Evolutionary conservation across 495 filamentous ascomycete species (phyloP), one percentile per base, ranked within the genome.

Genomic region (Talaromyces wortmannii): DNA sequence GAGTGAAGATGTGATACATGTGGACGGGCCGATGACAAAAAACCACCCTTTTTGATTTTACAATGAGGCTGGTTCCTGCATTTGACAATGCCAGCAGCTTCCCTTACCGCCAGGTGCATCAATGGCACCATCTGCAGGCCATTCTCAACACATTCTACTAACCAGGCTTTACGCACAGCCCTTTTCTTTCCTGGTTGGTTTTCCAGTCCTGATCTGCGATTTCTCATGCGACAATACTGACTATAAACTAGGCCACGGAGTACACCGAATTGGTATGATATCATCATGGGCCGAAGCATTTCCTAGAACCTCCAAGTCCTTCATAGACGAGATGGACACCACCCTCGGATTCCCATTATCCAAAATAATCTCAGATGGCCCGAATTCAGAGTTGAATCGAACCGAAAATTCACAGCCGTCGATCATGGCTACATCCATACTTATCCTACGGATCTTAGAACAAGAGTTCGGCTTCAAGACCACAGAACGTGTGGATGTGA

Each of bases 401-500:
- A 97, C 94, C 11, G 83, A 86, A 55, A 90, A 96, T 63, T 87
- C 94, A 8, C 94, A 98, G 69, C 94, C 94, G 0, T 92, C 94
- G 48, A 94, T 97, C 67, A 92, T 98, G 87, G 89, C 92, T 12
- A 90, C 90, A 5, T 95, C 89, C 23, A 81, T 97, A 61, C 75
- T 96, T 23, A 95, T 97, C 58, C 82, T 97, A 33, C 86, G 90
- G 48, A 87, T 98, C 53, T 80, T 98, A 50, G 90, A 97, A 68
- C 67, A 82, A 33, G 87, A 96, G 47, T 96, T 91, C 59, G 85
- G 79, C 12, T 95, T 97, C 68, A 71, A 83, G 45, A 80, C 81
- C 7, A 66, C 72, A 7, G 81, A 88, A 31, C 71, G 86, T 16
- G 83, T 86, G 3, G 88, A 96, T 65, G 82, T 92, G 31, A 89